phyloP scores from a whole-genome alignment of 305 asterid species.

The Ajuga reptans region DNA sequence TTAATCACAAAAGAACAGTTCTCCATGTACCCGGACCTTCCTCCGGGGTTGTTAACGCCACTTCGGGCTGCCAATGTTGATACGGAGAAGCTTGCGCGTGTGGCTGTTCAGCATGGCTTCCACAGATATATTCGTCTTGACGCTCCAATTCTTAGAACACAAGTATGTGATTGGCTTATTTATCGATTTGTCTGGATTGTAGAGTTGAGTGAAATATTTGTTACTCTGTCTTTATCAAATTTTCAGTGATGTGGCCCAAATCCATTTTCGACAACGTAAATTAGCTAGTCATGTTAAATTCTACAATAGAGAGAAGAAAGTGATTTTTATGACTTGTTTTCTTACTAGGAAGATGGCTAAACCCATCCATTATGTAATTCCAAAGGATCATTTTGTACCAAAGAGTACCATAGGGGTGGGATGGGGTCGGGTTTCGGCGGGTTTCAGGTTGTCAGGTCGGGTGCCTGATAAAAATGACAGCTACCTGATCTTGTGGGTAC shows the following conservation, averaged over 20 bases:
- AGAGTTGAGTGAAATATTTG: background rate
- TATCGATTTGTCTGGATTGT: background rate
- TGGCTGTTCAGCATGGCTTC: conserved; percentile 56
- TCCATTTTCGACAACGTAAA: background rate
- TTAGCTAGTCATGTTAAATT: background rate
- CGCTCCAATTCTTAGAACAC: conserved; percentile 37
- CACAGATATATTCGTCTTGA: conserved; percentile 55
- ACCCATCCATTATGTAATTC: background rate
- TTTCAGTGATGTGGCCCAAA: background rate
- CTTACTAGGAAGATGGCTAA: background rate
- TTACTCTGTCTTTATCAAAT: too few relatives aligned
- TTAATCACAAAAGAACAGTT: conserved; percentile 57
- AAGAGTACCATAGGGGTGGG: too few relatives aligned
- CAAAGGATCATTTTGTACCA: background rate
- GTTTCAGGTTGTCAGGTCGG: too few relatives aligned
- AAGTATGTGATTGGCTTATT: conserved; percentile 32
- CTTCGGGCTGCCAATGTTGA: conserved; percentile 93
- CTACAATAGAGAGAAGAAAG: background rate
- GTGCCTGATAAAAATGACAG: too few relatives aligned
- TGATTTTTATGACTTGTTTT: background rate
- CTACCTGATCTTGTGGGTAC: too few relatives aligned
- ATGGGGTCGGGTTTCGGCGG: too few relatives aligned
- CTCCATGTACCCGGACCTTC: conserved; percentile 51
- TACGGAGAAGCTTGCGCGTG: conserved; percentile 88
- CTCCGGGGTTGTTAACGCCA: conserved; percentile 65